These are phyloP conservation scores for Iodosphaeria phyllophila DNA, from an alignment of 2,329 filamentous ascomycete species.

Conservation along the genomic window DNA sequence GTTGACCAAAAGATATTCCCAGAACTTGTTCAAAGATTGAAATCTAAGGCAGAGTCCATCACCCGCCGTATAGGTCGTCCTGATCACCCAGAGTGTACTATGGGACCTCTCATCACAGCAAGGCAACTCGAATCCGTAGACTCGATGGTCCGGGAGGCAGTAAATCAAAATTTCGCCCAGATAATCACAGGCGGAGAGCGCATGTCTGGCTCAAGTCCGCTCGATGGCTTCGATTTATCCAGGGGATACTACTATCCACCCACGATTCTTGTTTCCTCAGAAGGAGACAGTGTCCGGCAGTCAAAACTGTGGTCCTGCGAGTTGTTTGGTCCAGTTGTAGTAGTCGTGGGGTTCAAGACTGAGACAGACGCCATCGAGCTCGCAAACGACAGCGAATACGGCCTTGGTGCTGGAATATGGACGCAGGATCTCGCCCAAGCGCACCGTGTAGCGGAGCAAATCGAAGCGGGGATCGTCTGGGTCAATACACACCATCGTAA, in stretches of 20 bases:
- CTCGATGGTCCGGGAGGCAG: constrained; percentile 43
- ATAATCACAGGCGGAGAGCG: constrained; percentile 25
- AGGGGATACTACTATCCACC: constrained; percentile 62
- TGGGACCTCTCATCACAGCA: constrained; percentile 44
- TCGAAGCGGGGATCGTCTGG: constrained; percentile 46
- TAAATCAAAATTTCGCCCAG: constrained; percentile 24
- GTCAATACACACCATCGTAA: constrained; percentile 50
- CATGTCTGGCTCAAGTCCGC: constrained; percentile 23
- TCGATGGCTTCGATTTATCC: constrained; percentile 31
- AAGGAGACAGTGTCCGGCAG: constrained; percentile 41
- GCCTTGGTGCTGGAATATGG: constrained; percentile 61
- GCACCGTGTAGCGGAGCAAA: constrained; percentile 50
- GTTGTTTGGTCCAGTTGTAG: constrained; percentile 67
- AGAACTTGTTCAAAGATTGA: constrained; percentile 44
- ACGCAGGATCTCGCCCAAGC: constrained; percentile 57
- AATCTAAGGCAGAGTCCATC: constrained; percentile 39
- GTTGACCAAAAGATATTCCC: constrained; percentile 51
- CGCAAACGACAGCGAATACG: constrained; percentile 59
- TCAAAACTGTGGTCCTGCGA: constrained; percentile 65
- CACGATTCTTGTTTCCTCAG: constrained; percentile 43
- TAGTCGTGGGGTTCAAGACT: constrained; percentile 55
- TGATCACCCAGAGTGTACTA: constrained; percentile 34
- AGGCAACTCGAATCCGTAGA: constrained; percentile 49
- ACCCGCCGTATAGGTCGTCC: constrained; percentile 35
- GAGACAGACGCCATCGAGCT: constrained; percentile 52